Evolutionary conservation across 306 rosid genomes (phyloP).

Genomic region (Sesbania bispinosa): DNA sequence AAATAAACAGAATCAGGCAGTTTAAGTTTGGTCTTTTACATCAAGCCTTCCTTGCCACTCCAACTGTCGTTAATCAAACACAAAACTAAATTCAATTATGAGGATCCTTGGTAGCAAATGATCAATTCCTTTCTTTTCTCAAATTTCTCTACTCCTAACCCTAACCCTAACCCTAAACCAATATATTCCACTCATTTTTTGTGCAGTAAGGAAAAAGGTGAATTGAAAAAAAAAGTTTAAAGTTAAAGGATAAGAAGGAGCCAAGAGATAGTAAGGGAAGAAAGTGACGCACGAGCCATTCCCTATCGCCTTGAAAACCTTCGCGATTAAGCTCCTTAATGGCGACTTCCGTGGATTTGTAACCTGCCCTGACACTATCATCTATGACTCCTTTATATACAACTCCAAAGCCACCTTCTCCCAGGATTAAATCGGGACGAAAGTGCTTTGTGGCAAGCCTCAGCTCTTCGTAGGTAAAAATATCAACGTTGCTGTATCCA

Average conservation of each 20-base stretch:
- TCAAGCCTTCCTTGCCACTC: slow-evolving; percentile 15
- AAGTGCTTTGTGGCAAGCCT: slow-evolving; percentile 71
- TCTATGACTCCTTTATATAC: slow-evolving; percentile 89
- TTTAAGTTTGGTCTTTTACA: slow-evolving; percentile 3
- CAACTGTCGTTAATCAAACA: slow-evolving; percentile 1
- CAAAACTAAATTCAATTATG: slow-evolving; percentile 11
- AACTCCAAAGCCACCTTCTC: slow-evolving; percentile 98
- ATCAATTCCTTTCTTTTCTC: background rate
- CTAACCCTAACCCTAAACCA: background rate
- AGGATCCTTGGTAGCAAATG: background rate
- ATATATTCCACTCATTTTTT: background rate
- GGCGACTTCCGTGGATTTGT: slow-evolving; percentile 63
- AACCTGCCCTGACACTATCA: slow-evolving; percentile 62
- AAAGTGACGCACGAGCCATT: slow-evolving; percentile 91
- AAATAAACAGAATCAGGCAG: slow-evolving; percentile 24
- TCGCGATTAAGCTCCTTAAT: slow-evolving; percentile 96
- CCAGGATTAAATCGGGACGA: slow-evolving; percentile 80
- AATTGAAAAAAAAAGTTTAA: background rate
- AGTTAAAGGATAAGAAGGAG: background rate
- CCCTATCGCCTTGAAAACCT: slow-evolving; percentile 98
- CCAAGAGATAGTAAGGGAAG: slow-evolving; percentile 21
- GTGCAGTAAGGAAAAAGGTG: background rate
- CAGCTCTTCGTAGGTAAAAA: slow-evolving; percentile 70
- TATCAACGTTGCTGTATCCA: slow-evolving; percentile 64
- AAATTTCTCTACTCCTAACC: background rate